A percentile compares a stretch with the other conserved stretches of the same genome.
Evolutionary conservation across 176 grass and related monocot genomes (phyloP).

Genomic region (Calamus simplicifolius): DNA sequence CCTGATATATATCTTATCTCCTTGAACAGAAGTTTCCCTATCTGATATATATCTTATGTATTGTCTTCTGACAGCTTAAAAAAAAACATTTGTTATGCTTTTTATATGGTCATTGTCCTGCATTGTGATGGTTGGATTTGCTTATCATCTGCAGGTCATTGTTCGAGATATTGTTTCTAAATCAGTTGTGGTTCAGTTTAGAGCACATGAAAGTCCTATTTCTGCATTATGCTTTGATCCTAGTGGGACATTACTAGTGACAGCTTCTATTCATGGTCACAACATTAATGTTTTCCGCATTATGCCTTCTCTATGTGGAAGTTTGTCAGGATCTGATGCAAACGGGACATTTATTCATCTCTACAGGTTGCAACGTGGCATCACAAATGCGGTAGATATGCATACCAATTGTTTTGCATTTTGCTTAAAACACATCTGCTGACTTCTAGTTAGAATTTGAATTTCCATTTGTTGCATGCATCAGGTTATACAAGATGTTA

Average conservation of each 20-base stretch:
- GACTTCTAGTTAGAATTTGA: conserved; percentile 11
- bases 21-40: too few species aligned
- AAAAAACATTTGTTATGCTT: too few species aligned
- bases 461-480: conserved; percentile 16
- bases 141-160: conserved; percentile 55
- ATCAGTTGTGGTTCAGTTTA: conserved; percentile 82
- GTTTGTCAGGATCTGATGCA: conserved; percentile 41
- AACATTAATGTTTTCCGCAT: conserved; percentile 91
- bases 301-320: conserved; percentile 52
- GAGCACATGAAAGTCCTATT: conserved; percentile 88
- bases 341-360: conserved; percentile 71
- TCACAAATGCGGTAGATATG: conserved; percentile 73
- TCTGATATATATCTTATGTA: too few species aligned
- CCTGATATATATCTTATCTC: too few species aligned
- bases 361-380: conserved; percentile 86
- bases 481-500: conserved; percentile 97
- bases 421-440: conserved; percentile 12
- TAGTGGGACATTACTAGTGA: conserved; percentile 90
- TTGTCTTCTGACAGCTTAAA: too few species aligned
- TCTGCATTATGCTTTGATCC: conserved; percentile 95
- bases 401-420: conserved; percentile 13
- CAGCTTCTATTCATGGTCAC: conserved; percentile 82
- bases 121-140: conserved; percentile 11
- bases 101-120: too few species aligned
- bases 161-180: conserved; percentile 89